These are phyloP conservation scores for Chrysanthemum makinoi DNA, from an alignment of 129 eudicot species.

Conservation along the genomic window DNA sequence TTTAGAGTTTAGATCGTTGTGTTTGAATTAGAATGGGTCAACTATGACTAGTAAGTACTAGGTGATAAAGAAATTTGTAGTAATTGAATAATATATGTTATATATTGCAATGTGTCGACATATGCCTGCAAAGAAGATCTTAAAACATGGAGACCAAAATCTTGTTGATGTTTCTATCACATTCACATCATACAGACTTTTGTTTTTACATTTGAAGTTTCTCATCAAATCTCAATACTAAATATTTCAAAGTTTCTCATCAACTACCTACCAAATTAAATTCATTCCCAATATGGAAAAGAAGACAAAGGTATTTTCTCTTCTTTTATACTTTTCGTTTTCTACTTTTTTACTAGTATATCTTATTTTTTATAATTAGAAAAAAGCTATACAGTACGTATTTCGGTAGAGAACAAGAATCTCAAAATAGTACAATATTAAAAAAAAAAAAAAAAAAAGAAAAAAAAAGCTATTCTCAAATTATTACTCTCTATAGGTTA, in stretches of 20 bases:
- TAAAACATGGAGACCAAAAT: slow-evolving; percentile 44
- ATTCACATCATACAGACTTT: slow-evolving; percentile 15
- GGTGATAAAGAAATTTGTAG: not conserved
- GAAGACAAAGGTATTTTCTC: not conserved
- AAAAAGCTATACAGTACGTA: not conserved
- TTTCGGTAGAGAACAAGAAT: too few relatives aligned
- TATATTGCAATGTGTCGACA: slow-evolving; percentile 31
- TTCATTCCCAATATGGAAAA: slow-evolving; percentile 30
- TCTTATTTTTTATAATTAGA: not conserved
- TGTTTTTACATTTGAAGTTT: slow-evolving; percentile 33
- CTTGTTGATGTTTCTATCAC: slow-evolving; percentile 49
- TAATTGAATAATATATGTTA: slow-evolving; percentile 11
- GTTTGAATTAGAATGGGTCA: too few relatives aligned
- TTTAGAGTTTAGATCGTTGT: too few relatives aligned
- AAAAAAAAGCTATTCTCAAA: too few relatives aligned
- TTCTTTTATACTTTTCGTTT: too few relatives aligned
- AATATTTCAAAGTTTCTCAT: slow-evolving; percentile 35
- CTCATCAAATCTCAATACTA: slow-evolving; percentile 34
- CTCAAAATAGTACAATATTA: too few relatives aligned
- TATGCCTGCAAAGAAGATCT: slow-evolving; percentile 55
- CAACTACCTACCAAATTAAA: slow-evolving; percentile 18
- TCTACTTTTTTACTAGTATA: not conserved
- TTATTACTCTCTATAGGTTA: too few relatives aligned
- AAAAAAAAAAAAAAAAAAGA: too few relatives aligned
- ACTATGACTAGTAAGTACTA: too few relatives aligned